Conservation (phyloP, 805 yeast genomes). For the Saturnispora saitoi region DNA sequence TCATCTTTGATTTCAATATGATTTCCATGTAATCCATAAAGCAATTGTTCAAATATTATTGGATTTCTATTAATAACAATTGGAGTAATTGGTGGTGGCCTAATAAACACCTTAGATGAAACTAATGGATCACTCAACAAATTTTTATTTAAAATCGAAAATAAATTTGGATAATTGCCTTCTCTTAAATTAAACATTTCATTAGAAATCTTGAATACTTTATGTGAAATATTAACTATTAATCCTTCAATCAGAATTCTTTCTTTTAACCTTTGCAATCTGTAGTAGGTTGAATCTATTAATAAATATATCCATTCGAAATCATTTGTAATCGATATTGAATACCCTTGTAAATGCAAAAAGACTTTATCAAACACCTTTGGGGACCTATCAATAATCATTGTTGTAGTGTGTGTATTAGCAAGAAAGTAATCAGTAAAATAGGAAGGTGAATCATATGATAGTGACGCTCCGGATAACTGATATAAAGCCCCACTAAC, state of each 20-base stretch:
- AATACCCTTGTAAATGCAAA: constrained; percentile 75
- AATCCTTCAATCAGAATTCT: constrained; percentile 45
- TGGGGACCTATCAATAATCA: constrained; percentile 68
- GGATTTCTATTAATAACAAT: constrained; percentile 45
- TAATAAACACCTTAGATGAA: constrained; percentile 34
- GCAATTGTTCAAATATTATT: constrained; percentile 42
- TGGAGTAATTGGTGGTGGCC: constrained; percentile 77
- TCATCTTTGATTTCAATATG: constrained; percentile 39
- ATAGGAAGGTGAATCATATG: constrained; percentile 82
- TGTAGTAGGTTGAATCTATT: constrained; percentile 67
- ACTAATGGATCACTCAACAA: constrained; percentile 39
- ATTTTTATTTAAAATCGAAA: constrained; percentile 52
- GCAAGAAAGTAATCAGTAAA: constrained; percentile 62
- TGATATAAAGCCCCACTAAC: constrained; percentile 56
- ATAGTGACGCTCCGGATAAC: constrained; percentile 76
- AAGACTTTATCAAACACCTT: constrained; percentile 57
- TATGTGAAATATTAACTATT: constrained; percentile 50
- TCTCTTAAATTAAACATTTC: constrained; percentile 38
- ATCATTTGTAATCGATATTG: constrained; percentile 50
- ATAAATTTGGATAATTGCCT: constrained; percentile 75
- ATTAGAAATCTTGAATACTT: constrained; percentile 50
- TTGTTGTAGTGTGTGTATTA: constrained; percentile 30
- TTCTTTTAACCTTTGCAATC: constrained; percentile 46
- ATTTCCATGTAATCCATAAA: constrained; percentile 51
- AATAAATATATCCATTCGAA: constrained; percentile 52